A percentile compares a stretch with the other conserved stretches of the same genome.
Conservation (phyloP, 352 stramenopile genomes). For the Hyaloperonospora brassicae region DNA sequence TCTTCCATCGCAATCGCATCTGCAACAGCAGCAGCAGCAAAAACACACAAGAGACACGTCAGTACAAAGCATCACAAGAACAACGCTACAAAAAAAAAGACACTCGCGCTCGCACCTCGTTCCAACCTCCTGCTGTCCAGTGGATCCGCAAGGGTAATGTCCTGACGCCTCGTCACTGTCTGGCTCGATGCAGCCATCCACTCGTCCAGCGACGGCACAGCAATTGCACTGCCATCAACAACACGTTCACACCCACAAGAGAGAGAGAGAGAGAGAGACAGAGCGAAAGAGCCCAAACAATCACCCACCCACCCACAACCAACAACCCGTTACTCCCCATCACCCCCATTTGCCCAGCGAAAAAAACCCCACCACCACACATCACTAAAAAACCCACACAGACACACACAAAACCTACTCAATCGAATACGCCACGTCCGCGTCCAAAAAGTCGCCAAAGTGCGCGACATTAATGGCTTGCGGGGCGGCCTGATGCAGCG, state of each 20-base stretch:
- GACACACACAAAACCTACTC: slow-evolving; percentile 47
- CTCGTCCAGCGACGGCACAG: slow-evolving; percentile 61
- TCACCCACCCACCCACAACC: slow-evolving; percentile 1
- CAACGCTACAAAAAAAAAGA: not conserved
- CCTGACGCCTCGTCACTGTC: slow-evolving; percentile 63
- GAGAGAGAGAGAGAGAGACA: not conserved
- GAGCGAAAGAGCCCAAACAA: not conserved
- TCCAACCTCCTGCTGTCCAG: slow-evolving; percentile 46
- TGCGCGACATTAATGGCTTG: slow-evolving; percentile 79
- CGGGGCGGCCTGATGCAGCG: slow-evolving; percentile 52
- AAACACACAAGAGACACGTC: slow-evolving; percentile 8
- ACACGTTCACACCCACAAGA: not conserved
- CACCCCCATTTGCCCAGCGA: not conserved
- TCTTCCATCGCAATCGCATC: slow-evolving; percentile 64
- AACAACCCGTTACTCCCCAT: not conserved
- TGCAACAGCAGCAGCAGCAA: slow-evolving; percentile 13
- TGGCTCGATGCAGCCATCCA: slow-evolving; percentile 76
- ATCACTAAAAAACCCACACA: too few species aligned
- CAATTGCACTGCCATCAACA: slow-evolving; percentile 37
- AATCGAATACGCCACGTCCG: slow-evolving; percentile 77
- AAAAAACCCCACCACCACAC: not conserved
- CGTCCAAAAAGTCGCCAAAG: slow-evolving; percentile 76
- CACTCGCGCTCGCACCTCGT: slow-evolving; percentile 26
- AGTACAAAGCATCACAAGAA: not conserved
- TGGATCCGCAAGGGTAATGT: slow-evolving; percentile 79